Base-by-base conservation (phyloP, 148 eudicot species). In the Spergularia bocconei region DNA sequence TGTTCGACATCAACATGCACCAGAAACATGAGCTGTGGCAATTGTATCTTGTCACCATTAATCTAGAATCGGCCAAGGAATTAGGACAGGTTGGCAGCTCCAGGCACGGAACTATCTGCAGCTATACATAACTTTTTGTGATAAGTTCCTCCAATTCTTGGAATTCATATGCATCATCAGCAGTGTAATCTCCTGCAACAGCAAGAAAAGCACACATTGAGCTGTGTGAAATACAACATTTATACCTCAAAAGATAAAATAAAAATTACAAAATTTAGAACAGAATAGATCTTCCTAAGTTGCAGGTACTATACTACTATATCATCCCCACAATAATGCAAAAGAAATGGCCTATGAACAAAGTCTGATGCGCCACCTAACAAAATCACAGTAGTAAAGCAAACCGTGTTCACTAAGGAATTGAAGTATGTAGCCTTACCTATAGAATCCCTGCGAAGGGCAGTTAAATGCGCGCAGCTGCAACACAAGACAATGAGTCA, bases 381-480 rank as follows among this genome's bases (percentile, higher is more conserved):
- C 10, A 44, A 6, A 44, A 33, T 6, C 13, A 13, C 13, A 15
- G 44, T 62, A 12, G 33, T 25, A 29, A 62, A 62, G 71, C 20
- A 23, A 56, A 47, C 10, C 13, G 21, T 39, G 13, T 15, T 56
- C 41, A 5, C 3, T 13, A 19, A 21, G 5, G 25, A 51, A 29
- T 29, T 29, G 36, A 5, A 36, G 47, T 33, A 75, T 61, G 38
- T 51, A 29, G 74, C 68, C 80, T 85, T 89, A 95, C 99, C 99
- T 38, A 95, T 95, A 63, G 99, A 92, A 78, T 95, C 99, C 83
- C 99, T 88, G 29, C 99, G 93, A 63, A 95, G 77, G 20, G 96
- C 96, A 69, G 87, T 90, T 66, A 95, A 78, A 87, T 95, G 97
- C 83, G 99, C 99, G 79, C 99, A 96, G 77, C 99, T 96, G 98